Evolutionary conservation across 78 protist species (phyloP).

Genomic region (Blattamonas nauphoetae): DNA sequence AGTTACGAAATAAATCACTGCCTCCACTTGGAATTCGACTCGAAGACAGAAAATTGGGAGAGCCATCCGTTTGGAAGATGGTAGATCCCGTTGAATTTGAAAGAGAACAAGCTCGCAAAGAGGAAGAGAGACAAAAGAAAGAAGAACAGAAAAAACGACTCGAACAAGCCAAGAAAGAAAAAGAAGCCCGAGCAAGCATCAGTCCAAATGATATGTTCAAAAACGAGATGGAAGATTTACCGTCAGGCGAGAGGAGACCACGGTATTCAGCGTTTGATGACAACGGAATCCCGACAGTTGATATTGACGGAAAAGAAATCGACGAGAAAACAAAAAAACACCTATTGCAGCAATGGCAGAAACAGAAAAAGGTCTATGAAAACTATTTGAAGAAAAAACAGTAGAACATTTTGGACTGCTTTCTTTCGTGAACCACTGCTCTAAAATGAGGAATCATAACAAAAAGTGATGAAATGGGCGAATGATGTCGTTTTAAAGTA

Average conservation of each 20-base stretch:
- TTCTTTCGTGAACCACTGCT: too few relatives aligned
- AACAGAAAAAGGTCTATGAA: background rate
- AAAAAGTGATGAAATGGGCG: too few relatives aligned
- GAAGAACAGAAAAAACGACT: background rate
- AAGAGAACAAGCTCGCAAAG: constrained; percentile 1
- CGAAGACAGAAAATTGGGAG: constrained; percentile 39
- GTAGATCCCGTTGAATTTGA: constrained; percentile 34
- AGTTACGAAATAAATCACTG: constrained; percentile 52
- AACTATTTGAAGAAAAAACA: background rate
- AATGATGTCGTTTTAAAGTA: too few relatives aligned
- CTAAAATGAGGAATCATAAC: too few relatives aligned
- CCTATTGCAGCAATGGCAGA: constrained; percentile 10
- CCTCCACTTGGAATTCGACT: constrained; percentile 61
- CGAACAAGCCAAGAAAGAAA: background rate
- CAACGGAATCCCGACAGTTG: constrained; percentile 36
- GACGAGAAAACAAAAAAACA: background rate
- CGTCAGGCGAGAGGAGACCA: background rate
- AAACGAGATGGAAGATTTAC: background rate
- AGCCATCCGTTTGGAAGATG: constrained; percentile 27
- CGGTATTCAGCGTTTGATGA: constrained; percentile 33
- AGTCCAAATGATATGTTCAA: constrained; percentile 31
- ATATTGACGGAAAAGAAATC: constrained; percentile 15
- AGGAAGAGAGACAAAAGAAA: background rate
- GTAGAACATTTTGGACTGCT: too few relatives aligned
- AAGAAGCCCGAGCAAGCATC: background rate